Evolutionary conservation across 208 protist species (phyloP).

Genomic region (Trypanosoma mega): DNA sequence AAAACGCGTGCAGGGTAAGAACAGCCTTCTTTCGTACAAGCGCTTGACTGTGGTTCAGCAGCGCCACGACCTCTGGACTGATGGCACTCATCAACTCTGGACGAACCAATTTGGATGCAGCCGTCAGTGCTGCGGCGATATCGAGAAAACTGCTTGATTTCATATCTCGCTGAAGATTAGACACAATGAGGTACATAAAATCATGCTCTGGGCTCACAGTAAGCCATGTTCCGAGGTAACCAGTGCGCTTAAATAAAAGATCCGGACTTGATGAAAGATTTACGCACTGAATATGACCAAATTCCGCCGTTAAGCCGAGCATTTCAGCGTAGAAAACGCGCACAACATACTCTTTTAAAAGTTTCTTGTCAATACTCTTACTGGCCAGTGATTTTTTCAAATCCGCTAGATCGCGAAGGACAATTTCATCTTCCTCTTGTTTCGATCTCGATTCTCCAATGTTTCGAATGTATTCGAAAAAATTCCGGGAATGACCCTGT

Average conservation of each 20-base stretch:
- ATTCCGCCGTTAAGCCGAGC: slow-evolving; percentile 89
- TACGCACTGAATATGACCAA: slow-evolving; percentile 95
- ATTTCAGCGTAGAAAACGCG: slow-evolving; percentile 95
- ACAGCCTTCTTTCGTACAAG: slow-evolving; percentile 94
- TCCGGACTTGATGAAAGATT: slow-evolving; percentile 91
- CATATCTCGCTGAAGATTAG: slow-evolving; percentile 94
- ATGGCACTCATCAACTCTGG: slow-evolving; percentile 90
- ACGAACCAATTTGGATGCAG: slow-evolving; percentile 79
- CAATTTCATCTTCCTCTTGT: slow-evolving; percentile 78
- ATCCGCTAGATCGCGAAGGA: slow-evolving; percentile 55
- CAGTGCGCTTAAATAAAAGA: slow-evolving; percentile 75
- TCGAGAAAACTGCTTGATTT: slow-evolving; percentile 89
- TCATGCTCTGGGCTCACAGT: slow-evolving; percentile 89
- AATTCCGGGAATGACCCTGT: slow-evolving; percentile 50
- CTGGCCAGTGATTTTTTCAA: slow-evolving; percentile 40
- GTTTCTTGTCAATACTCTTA: slow-evolving; percentile 29
- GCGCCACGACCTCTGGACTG: slow-evolving; percentile 52
- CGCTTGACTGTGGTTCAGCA: slow-evolving; percentile 52
- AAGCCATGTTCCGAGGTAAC: slow-evolving; percentile 91
- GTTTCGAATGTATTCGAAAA: slow-evolving; percentile 66
- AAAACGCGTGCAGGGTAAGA: slow-evolving; percentile 87
- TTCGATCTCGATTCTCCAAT: slow-evolving; percentile 75
- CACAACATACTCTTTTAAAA: slow-evolving; percentile 86
- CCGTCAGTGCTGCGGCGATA: slow-evolving; percentile 87
- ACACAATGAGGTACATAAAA: slow-evolving; percentile 93